Percentiles rank a stretch among this genome's conserved stretches.
phyloP scores from a whole-genome alignment of 495 filamentous ascomycete genomes.

The Acidiella bohemica region DNA sequence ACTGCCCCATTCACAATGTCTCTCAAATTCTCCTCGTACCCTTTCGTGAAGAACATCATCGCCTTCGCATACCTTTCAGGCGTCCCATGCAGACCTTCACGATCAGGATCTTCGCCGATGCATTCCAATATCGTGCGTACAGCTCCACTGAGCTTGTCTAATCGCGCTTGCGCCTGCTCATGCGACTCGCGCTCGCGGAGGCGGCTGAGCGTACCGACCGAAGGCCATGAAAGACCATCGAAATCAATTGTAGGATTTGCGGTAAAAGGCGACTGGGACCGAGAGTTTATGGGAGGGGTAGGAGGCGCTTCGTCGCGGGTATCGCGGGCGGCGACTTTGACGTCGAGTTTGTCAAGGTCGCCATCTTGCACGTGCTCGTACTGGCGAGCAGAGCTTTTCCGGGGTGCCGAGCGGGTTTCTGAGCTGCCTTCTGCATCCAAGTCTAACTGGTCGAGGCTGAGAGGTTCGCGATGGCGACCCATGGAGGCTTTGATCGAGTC shows the following conservation, averaged over 20 bases:
- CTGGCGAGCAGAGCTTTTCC: conserved; percentile 6
- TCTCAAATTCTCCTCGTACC: conserved; percentile 88
- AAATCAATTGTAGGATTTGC: conserved; percentile 62
- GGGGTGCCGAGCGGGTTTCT: neutral
- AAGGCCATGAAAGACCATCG: conserved; percentile 56
- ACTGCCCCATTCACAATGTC: conserved; percentile 91
- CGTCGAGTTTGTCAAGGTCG: conserved; percentile 13
- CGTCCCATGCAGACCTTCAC: conserved; percentile 77
- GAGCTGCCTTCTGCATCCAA: conserved; percentile 10
- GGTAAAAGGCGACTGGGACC: conserved; percentile 40
- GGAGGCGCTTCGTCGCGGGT: conserved; percentile 52
- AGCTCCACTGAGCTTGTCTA: conserved; percentile 70
- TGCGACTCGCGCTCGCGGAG: conserved; percentile 24
- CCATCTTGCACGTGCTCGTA: conserved; percentile 14
- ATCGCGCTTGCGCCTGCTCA: conserved; percentile 53
- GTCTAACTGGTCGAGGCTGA: conserved; percentile 12
- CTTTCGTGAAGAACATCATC: conserved; percentile 98
- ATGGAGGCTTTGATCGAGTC: conserved; percentile 20
- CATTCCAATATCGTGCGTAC: conserved; percentile 88
- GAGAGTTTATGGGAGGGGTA: conserved; percentile 36
- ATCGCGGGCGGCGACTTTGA: conserved; percentile 44
- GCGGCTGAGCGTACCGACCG: conserved; percentile 12
- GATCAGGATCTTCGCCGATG: conserved; percentile 85
- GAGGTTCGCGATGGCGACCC: conserved; percentile 10
- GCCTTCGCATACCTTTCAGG: conserved; percentile 89